phyloP scores from a whole-genome alignment of 805 yeast genomes.

The Nakazawaea siamensis region DNA sequence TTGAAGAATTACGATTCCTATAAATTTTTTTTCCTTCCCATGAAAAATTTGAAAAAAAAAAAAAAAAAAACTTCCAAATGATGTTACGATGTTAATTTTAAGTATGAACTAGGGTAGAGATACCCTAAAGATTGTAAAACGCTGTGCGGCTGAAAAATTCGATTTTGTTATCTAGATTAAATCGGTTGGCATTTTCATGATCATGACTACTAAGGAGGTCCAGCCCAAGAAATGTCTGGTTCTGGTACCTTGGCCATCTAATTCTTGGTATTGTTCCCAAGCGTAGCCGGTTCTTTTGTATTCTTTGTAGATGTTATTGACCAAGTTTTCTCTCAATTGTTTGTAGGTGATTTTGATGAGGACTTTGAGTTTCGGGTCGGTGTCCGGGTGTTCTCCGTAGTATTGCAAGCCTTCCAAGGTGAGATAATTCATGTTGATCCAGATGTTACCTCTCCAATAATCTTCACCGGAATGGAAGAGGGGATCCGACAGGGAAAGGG shows the following conservation, averaged over 20 bases:
- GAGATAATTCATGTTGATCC: constrained; percentile 88
- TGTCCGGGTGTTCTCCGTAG: constrained; percentile 33
- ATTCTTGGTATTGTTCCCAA: constrained; percentile 86
- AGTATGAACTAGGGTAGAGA: too few relatives aligned
- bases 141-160: too few relatives aligned
- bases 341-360: constrained; percentile 44
- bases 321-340: constrained; percentile 56
- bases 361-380: constrained; percentile 21
- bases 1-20: too few relatives aligned
- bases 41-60: not conserved
- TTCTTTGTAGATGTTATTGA: constrained; percentile 56
- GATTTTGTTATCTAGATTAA: too few relatives aligned
- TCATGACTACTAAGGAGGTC: constrained; percentile 75
- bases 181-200: constrained; percentile 71
- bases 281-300: constrained; percentile 75
- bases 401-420: constrained; percentile 59
- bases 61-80: not conserved
- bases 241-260: constrained; percentile 67
- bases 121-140: too few relatives aligned
- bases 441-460: constrained; percentile 93
- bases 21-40: not conserved
- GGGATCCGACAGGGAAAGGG: constrained; percentile 61
- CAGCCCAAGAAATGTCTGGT: constrained; percentile 91
- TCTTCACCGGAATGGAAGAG: constrained; percentile 74
- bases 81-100: not conserved